Conservation (phyloP, 192 early-diverging fungal genomes). For the Coemansia asiatica region DNA sequence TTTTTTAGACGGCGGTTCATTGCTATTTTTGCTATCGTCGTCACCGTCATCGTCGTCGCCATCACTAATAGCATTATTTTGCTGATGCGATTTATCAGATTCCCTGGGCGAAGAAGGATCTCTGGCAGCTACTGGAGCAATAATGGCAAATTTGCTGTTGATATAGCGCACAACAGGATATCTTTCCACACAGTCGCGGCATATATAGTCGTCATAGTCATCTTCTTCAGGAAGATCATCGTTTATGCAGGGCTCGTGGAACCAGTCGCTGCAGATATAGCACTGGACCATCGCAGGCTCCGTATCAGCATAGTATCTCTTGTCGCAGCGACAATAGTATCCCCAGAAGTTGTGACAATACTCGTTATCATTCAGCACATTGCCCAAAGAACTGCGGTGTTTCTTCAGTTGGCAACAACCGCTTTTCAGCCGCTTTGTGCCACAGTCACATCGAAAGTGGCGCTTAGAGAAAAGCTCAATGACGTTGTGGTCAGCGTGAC, state of each 20-base stretch:
- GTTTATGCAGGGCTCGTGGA: constrained; percentile 71
- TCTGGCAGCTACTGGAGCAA: background rate
- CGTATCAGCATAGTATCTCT: constrained; percentile 68
- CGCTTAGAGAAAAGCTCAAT: constrained; percentile 86
- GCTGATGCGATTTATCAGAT: background rate
- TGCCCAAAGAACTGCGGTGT: constrained; percentile 14
- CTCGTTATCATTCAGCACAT: constrained; percentile 63
- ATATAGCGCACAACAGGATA: constrained; percentile 37
- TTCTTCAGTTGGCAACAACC: constrained; percentile 39
- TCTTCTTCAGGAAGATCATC: constrained; percentile 39
- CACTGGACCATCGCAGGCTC: constrained; percentile 88
- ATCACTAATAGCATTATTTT: background rate
- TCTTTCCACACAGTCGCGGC: constrained; percentile 33
- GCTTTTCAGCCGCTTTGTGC: constrained; percentile 51
- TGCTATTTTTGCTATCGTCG: background rate
- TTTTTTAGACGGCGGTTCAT: constrained; percentile 20
- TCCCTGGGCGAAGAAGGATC: background rate
- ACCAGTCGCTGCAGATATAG: constrained; percentile 85
- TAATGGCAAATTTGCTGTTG: constrained; percentile 2
- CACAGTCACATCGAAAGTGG: constrained; percentile 89
- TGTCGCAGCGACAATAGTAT: constrained; percentile 82
- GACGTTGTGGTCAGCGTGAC: constrained; percentile 74
- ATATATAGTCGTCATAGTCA: constrained; percentile 41
- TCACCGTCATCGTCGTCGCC: background rate
- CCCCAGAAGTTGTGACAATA: constrained; percentile 87